Percentiles rank a stretch among this genome's conserved stretches.
phyloP scores from a whole-genome alignment of 2,329 filamentous ascomycete genomes.

The Beauveria australis region DNA sequence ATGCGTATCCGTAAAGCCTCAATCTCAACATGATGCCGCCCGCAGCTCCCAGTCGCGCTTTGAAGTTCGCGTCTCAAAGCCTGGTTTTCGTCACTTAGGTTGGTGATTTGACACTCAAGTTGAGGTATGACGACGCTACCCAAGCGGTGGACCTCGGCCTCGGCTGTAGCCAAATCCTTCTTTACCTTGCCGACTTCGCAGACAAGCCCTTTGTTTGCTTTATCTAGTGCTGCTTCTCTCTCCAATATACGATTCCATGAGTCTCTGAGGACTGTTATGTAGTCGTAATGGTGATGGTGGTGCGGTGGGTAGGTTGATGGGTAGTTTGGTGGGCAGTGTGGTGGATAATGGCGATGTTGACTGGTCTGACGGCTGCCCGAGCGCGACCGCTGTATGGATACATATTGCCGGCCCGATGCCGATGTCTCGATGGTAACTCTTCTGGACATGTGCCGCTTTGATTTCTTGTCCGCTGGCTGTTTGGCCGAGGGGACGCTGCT shows the following conservation, averaged over 20 bases:
- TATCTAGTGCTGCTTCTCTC: constrained; percentile 27
- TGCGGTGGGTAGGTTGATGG: constrained; percentile 11
- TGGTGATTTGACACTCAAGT: constrained; percentile 28
- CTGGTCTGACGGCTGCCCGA: constrained; percentile 20
- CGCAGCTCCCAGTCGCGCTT: constrained; percentile 21
- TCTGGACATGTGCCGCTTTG: constrained; percentile 24
- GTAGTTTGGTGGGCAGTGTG: constrained; percentile 11
- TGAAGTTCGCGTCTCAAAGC: constrained; percentile 31
- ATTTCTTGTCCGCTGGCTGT: neutral
- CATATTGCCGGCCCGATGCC: constrained; percentile 27
- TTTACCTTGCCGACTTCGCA: constrained; percentile 27
- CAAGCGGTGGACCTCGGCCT: constrained; percentile 28
- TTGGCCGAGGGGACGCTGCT: constrained; percentile 9
- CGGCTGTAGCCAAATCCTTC: constrained; percentile 25
- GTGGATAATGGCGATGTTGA: constrained; percentile 21
- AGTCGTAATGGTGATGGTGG: constrained; percentile 25
- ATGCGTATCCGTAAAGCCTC: constrained; percentile 26
- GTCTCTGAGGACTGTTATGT: constrained; percentile 27
- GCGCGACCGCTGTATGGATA: constrained; percentile 31
- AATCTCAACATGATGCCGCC: constrained; percentile 24
- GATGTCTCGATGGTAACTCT: constrained; percentile 29
- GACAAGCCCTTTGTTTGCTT: constrained; percentile 26
- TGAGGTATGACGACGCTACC: constrained; percentile 25
- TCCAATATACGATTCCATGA: constrained; percentile 30
- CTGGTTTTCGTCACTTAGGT: constrained; percentile 31